phyloP scores from a whole-genome alignment of 352 stramenopile genomes.

The Phytophthora uliginosa region DNA sequence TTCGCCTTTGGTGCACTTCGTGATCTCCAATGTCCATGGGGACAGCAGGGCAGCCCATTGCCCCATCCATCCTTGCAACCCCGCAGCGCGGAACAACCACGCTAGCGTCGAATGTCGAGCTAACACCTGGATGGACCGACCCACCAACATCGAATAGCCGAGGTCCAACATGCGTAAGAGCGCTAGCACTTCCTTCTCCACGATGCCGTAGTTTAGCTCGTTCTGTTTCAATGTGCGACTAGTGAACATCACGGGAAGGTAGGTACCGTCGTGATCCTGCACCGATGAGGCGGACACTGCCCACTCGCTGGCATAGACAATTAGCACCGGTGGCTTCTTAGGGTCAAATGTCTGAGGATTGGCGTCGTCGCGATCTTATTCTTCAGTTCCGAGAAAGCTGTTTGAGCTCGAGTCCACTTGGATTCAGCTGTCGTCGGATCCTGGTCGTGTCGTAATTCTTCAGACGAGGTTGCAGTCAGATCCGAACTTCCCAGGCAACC shows the following conservation, averaged over 20 bases:
- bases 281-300: not conserved
- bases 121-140: no score
- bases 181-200: not conserved
- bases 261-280: not conserved
- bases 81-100: conserved; percentile 1
- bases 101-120: conserved; percentile 3
- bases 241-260: not conserved
- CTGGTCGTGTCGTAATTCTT: no score
- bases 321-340: not conserved
- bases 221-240: not conserved
- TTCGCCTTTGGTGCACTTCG: conserved; percentile 13
- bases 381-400: not conserved
- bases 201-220: not conserved
- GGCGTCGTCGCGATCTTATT: not conserved
- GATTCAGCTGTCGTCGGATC: no score
- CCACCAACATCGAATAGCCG: not conserved
- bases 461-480: no score
- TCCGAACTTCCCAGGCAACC: no score
- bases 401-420: no score
- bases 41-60: conserved; percentile 8
- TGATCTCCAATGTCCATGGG: not conserved
- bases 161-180: not conserved
- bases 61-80: not conserved
- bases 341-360: not conserved
- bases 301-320: not conserved